Base-by-base conservation (phyloP, 306 rosid genomes). In the Castanea sativa region DNA sequence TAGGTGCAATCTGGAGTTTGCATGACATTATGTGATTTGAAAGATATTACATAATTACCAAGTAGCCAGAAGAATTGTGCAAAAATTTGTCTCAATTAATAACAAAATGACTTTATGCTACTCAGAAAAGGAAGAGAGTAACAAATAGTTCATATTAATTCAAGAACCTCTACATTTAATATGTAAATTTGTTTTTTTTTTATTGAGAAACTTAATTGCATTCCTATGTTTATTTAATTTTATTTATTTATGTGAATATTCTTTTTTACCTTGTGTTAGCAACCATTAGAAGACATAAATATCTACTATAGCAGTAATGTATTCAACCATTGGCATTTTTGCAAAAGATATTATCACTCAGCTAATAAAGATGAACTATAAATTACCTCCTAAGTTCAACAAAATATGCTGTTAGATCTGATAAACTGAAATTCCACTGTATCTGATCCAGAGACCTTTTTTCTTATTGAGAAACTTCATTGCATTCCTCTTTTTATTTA, bases 401-500 rank as follows among this genome's bases (percentile, higher is more conserved):
- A 25, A 94, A 84, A 85, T 94, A 97, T 55, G 96, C 95, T 15
- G 97, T 91, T 70, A 95, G 87, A 90, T 95, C 99, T 73, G 98
- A 75, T n/a, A 95, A 80, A 82, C 97, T 93, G 84, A 95, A 89
- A 80, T 90, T 91, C 99, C 99, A 95, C 71, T 76, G 98, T 78
- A 95, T 89, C 87, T 93, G 98, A 80, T 95, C 99, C 32, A 93
- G 75, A 1, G 99, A 89, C 86, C 97, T 79, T 25, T 25, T 25
- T 25, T 25, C 27, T 25, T 25, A 1, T 25, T 8, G 45, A 38
- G 45, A 38, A 38, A 38, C 45, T 38, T 38, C 45, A 67, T 43
- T 5, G 16, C 53, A 51, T 73, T 68, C 74, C 41, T 3, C 5
- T 60, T 69, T 30, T 33, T n/a, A 16, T 29, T 69, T 65, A 13